Evolutionary conservation across 306 rosid genomes (phyloP).

Genomic region (Rosa chinensis): DNA sequence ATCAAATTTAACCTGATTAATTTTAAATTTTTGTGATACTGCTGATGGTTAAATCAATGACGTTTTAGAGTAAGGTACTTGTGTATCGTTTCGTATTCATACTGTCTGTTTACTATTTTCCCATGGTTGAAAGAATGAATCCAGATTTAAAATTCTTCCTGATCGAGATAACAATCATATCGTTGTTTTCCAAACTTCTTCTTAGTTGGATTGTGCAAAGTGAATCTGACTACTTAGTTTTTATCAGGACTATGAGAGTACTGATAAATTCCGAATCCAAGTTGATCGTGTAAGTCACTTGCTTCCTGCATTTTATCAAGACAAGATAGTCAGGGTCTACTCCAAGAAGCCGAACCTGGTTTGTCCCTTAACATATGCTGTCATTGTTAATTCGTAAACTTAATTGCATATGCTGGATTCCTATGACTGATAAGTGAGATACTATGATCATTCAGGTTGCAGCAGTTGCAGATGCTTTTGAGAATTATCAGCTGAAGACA

Average conservation of each 20-base stretch:
- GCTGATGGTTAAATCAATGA: background rate
- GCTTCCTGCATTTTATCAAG: conserved; percentile 76
- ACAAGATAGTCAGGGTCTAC: conserved; percentile 86
- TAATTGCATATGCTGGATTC: background rate
- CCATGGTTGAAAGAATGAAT: background rate
- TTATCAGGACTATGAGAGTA: conserved; percentile 76
- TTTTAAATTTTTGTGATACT: background rate
- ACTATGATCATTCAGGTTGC: conserved; percentile 47
- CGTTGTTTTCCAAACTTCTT: background rate
- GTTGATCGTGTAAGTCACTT: conserved; percentile 79
- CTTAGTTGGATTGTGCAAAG: background rate
- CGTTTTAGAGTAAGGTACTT: background rate
- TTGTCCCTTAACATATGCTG: conserved; percentile 19
- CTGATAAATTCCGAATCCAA: conserved; percentile 54
- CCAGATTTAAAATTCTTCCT: background rate
- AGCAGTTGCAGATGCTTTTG: conserved; percentile 78
- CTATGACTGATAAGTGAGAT: background rate
- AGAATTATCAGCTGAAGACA: conserved; percentile 62
- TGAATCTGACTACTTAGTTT: conserved; percentile 12
- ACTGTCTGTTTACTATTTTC: background rate
- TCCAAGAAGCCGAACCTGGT: conserved; percentile 86
- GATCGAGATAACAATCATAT: background rate
- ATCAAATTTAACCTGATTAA: background rate
- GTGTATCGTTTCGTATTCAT: background rate
- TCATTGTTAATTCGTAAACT: background rate